Evolutionary conservation across 495 filamentous ascomycete species (phyloP).

Genomic region (Talaromyces adpressus): DNA sequence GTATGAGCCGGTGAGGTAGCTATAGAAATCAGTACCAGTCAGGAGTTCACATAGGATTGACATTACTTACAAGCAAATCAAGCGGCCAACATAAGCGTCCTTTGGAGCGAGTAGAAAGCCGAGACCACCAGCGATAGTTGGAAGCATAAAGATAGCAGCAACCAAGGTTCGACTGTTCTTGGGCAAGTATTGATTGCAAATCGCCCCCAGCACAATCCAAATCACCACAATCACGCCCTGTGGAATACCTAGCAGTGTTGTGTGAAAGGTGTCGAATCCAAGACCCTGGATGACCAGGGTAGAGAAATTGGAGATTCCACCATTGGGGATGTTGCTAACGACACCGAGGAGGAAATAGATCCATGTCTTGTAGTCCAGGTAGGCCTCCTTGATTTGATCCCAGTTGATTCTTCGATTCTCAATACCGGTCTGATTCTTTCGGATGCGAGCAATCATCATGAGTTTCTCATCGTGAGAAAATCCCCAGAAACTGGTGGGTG

Average conservation of each 20-base stretch:
- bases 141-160: constrained; percentile 5
- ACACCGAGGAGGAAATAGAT: constrained; percentile 27
- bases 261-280: constrained; percentile 25
- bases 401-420: constrained; percentile 47
- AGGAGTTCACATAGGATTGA: not conserved
- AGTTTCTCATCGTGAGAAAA: constrained; percentile 36
- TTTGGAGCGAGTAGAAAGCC: constrained; percentile 3
- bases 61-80: constrained; percentile 4
- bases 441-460: constrained; percentile 44
- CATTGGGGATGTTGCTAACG: constrained; percentile 31
- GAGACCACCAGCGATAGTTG: constrained; percentile 4
- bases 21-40: not conserved
- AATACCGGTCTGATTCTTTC: constrained; percentile 47
- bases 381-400: constrained; percentile 41
- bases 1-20: constrained; percentile 23
- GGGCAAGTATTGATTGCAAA: not conserved
- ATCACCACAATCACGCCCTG: constrained; percentile 13
- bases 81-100: constrained; percentile 4
- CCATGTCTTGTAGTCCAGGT: constrained; percentile 43
- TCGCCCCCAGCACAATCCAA: constrained; percentile 4
- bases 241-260: constrained; percentile 24
- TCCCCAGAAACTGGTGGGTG: constrained; percentile 32
- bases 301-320: constrained; percentile 14
- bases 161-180: constrained; percentile 5
- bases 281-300: constrained; percentile 28